A percentile compares a stretch with the other conserved stretches of the same genome.
Evolutionary conservation across 2,329 filamentous ascomycete genomes (phyloP).

Genomic region (Aphanoascus verrucosus): DNA sequence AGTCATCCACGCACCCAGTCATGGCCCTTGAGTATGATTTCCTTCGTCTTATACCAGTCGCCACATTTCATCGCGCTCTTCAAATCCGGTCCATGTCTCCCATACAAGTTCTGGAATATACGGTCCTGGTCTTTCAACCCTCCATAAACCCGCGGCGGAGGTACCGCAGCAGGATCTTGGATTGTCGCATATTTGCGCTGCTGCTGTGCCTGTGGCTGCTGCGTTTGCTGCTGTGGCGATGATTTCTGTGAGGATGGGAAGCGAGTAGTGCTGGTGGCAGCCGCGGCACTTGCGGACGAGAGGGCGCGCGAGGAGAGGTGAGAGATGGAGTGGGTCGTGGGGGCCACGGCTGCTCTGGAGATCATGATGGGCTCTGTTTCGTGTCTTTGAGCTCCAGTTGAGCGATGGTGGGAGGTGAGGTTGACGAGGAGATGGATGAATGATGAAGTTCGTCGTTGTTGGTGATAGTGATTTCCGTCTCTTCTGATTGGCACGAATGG

Average conservation of each 20-base stretch:
- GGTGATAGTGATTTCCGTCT: slow-evolving; percentile 31
- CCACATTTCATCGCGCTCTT: slow-evolving; percentile 96
- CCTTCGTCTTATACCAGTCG: slow-evolving; percentile 99
- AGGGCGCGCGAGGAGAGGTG: slow-evolving; percentile 33
- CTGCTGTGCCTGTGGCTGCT: slow-evolving; percentile 30
- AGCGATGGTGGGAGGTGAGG: slow-evolving; percentile 17
- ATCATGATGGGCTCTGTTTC: slow-evolving; percentile 30
- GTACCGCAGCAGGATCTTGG: slow-evolving; percentile 53
- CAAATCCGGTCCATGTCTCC: slow-evolving; percentile 79
- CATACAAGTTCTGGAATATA: slow-evolving; percentile 98
- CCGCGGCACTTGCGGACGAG: slow-evolving; percentile 25
- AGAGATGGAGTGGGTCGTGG: slow-evolving; percentile 33
- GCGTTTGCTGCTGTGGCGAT: slow-evolving; percentile 37
- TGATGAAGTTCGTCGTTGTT: slow-evolving; percentile 17
- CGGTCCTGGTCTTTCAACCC: slow-evolving; percentile 92
- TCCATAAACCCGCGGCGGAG: slow-evolving; percentile 61
- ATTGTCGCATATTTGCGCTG: slow-evolving; percentile 69
- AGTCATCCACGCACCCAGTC: slow-evolving; percentile 56
- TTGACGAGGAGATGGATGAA: not conserved
- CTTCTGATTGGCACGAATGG: slow-evolving; percentile 28
- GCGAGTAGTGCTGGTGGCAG: slow-evolving; percentile 23
- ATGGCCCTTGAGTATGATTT: slow-evolving; percentile 92
- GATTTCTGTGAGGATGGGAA: slow-evolving; percentile 17
- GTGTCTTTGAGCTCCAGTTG: slow-evolving; percentile 25
- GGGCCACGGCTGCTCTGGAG: slow-evolving; percentile 36